Evolutionary conservation across 306 rosid genomes (phyloP).

Genomic region (Trifolium subterraneum): DNA sequence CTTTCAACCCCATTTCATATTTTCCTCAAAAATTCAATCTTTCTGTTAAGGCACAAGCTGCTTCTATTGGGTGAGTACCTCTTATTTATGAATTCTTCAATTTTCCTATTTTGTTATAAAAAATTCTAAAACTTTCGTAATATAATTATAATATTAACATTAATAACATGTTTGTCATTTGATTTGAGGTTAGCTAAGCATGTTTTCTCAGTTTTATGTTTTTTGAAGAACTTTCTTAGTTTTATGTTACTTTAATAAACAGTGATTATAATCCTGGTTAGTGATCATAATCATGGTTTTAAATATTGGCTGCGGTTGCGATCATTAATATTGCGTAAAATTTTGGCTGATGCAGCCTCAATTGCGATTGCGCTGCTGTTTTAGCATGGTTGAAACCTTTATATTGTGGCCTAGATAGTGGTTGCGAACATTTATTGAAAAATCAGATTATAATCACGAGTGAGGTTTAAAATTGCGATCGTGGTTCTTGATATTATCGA

Average conservation of each 20-base stretch:
- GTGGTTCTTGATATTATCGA: neutral
- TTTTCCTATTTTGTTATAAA: no score
- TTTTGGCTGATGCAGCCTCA: neutral
- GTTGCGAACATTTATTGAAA: neutral
- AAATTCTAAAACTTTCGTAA: no score
- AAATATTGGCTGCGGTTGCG: neutral
- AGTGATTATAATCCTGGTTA: neutral
- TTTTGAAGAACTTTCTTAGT: no score
- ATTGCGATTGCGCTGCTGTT: neutral
- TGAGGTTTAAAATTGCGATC: neutral
- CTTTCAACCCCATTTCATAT: conserved; percentile 38
- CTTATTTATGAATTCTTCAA: neutral
- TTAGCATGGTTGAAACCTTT: neutral
- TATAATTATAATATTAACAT: neutral
- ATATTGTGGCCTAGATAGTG: neutral
- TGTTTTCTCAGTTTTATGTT: neutral
- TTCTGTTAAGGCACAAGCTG: conserved; percentile 45
- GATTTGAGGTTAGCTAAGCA: neutral
- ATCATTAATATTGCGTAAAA: neutral
- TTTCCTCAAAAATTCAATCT: conserved; percentile 37
- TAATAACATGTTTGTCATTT: no score
- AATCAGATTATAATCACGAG: neutral
- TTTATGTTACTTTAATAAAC: neutral
- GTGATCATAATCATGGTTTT: neutral
- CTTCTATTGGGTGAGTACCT: conserved; percentile 56